Evolutionary conservation across 495 filamentous ascomycete species (phyloP), one percentile per base, ranked within the genome.

Genomic region (Lophium mytilinum): DNA sequence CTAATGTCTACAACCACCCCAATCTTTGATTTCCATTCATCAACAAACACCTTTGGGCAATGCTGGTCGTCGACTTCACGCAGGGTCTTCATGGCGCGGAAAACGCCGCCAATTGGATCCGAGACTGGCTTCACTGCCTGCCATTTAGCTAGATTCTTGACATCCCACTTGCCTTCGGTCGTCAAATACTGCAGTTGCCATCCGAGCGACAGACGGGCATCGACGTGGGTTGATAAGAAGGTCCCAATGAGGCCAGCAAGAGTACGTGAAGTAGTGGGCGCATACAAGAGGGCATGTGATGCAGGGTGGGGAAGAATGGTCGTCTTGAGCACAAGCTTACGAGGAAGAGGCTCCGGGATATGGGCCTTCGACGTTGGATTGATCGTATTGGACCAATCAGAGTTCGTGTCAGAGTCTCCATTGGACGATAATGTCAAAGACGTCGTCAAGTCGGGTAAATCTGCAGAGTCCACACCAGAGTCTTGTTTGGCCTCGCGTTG

Each of bases 71-170:
- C 92, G 1, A 89, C 83, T 69, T 93, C 87, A 18, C 90, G 82
- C 4, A 94, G 78, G 50, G 89, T 94, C 72, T 96, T 96, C 73
- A 96, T 83, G 4, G 88, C 89, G 1, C 85, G 80, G 68, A 96
- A 95, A 14, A 87, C 75, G 33, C 83, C 81, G 4, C 71, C 81
- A 46, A 97, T 92, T 6, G 84, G 82, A 19, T 79, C 76, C 1
- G 89, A 93, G 18, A 95, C 87, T 1, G 90, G 85, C 9, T 72
- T 69, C 0, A 94, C 85, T 33, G 81, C 80, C 61, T 86, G 77
- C 92, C 92, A 97, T 63, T 96, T 96, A 54, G 78, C 83, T 11
- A 96, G 81, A 69, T 97, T 97, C 75, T 97, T 96, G 56, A 97
- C 88, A 67, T 96, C 91, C 92, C 92, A 96, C 73, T 97, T 97